Percentiles rank a stretch among this genome's conserved stretches.
Conservation (phyloP, 2,329 filamentous ascomycete species). For the Diaporthe citriasiana region DNA sequence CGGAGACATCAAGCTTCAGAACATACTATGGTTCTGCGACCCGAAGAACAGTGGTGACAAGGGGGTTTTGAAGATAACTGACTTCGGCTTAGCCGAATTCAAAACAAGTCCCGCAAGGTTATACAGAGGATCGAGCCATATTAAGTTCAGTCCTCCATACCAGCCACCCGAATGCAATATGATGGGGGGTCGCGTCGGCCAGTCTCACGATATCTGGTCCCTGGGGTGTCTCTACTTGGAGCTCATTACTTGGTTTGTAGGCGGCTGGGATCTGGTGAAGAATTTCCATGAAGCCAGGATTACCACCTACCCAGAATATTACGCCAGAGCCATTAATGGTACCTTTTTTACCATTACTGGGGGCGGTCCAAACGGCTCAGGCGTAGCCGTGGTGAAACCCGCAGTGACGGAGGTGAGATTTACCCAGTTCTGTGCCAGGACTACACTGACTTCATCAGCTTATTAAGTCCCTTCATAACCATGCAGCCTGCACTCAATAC, state of each 20-base stretch:
- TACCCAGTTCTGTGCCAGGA: not conserved
- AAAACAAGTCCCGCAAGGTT: not conserved
- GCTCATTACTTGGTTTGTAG: constrained; percentile 26
- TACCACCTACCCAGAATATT: not conserved
- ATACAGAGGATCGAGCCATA: not conserved
- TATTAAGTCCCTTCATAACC: not conserved
- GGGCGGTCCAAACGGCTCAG: not conserved
- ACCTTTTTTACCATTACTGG: not conserved
- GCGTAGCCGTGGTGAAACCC: not conserved
- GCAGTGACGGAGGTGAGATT: not conserved
- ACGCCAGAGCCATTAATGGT: not conserved
- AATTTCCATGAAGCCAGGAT: not conserved
- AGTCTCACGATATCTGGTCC: constrained; percentile 29
- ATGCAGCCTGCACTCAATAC: not conserved
- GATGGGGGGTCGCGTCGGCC: not conserved
- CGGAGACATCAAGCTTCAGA: constrained; percentile 33
- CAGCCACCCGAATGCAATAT: constrained; percentile 20
- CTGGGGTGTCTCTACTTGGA: constrained; percentile 35
- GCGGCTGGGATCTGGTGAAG: constrained; percentile 7
- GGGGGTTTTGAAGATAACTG: constrained; percentile 31
- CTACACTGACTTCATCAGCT: not conserved
- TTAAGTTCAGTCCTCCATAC: not conserved
- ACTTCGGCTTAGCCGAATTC: constrained; percentile 31
- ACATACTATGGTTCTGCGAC: constrained; percentile 27
- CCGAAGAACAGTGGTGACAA: not conserved